Base-by-base conservation (phyloP, 352 stramenopile genomes). In the Phytopythium boreale region DNA sequence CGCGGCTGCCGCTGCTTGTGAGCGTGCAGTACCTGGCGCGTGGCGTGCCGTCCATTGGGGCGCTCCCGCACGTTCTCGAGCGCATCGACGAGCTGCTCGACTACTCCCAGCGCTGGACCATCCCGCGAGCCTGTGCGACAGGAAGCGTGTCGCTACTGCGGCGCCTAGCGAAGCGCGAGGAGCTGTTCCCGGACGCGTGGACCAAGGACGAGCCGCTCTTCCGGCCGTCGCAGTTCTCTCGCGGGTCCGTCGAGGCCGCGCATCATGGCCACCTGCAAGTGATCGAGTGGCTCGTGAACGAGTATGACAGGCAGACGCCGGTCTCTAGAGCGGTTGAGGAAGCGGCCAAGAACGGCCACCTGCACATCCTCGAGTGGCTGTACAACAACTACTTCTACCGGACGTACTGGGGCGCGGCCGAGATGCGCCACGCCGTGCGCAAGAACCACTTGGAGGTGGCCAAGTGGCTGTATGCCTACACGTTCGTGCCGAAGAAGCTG, bases 21-120 rank as follows among this genome's bases (percentile, higher is more conserved):
- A 68, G 62, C 17, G 70, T 78, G 11, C 56, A 63, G 22, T 61
- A 71, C 59, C 55, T 76, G 15, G 60, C 51, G 14, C 64, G 65
- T 43, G 36, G 61, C 9, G 59, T 57, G 29, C 65, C 70, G 19
- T 43, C 39, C 24, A 56, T 80, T 34, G 70, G 65, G n/a, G 71
- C 71, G 29, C 57, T 62, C 8, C 57, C 57, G 24, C 43, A 62
- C 27, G 57, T 55, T 0, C 24, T 53, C 8, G 41, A 62, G 11
- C 24, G 22, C 1, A 7, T 62, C 41, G 57, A 62, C 43, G 39
- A 51, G 57, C 31, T 62, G 24, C 57, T 62, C 17, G 57, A 62
- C 57, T 53, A 41, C 37, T 62, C 57, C 17, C 26, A 20, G 43
- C 20, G 24, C 24, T 62, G 57, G 57, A 47, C 41, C 14, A 55